A percentile compares a stretch with the other conserved stretches of the same genome.
Evolutionary conservation across 805 yeast genomes (phyloP).

Genomic region (Zygotorulaspora sp.): DNA sequence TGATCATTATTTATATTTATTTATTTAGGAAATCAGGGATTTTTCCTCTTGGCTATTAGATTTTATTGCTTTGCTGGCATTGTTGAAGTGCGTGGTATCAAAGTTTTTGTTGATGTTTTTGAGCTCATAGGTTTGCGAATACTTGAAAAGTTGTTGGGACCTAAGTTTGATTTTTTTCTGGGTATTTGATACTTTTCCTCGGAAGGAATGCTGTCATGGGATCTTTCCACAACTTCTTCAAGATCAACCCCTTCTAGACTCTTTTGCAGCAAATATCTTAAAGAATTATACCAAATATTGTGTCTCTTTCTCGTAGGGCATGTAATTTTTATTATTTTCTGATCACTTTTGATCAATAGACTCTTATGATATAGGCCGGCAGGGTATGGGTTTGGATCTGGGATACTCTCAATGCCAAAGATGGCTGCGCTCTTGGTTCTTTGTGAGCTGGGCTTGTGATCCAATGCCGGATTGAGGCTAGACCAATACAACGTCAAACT

Average conservation of each 20-base stretch:
- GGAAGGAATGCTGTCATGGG: conserved; percentile 35
- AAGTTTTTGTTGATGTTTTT: conserved; percentile 11
- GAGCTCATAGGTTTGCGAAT: conserved; percentile 20
- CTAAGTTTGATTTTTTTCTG: conserved; percentile 18
- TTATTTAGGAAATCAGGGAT: conserved; percentile 6
- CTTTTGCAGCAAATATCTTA: conserved; percentile 67
- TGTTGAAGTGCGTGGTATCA: conserved; percentile 12
- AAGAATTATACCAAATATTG: conserved; percentile 84
- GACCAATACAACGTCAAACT: conserved; percentile 90
- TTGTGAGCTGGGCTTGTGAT: conserved; percentile 53
- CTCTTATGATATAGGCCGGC: conserved; percentile 85
- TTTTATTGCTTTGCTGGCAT: conserved; percentile 6
- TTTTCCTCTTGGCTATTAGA: background rate
- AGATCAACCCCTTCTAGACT: conserved; percentile 53
- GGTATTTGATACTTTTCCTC: conserved; percentile 31
- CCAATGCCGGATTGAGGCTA: conserved; percentile 66
- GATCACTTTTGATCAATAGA: conserved; percentile 66
- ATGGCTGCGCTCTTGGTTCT: conserved; percentile 80
- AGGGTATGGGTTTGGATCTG: conserved; percentile 82
- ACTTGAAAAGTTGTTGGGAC: conserved; percentile 18
- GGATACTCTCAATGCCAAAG: conserved; percentile 69
- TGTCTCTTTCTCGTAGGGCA: conserved; percentile 86
- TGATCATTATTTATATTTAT: conserved; percentile 8
- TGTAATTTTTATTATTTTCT: conserved; percentile 67
- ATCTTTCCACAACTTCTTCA: conserved; percentile 41